Conservation (phyloP, 164 flowering plant species). For the Macadamia integrifolia region DNA sequence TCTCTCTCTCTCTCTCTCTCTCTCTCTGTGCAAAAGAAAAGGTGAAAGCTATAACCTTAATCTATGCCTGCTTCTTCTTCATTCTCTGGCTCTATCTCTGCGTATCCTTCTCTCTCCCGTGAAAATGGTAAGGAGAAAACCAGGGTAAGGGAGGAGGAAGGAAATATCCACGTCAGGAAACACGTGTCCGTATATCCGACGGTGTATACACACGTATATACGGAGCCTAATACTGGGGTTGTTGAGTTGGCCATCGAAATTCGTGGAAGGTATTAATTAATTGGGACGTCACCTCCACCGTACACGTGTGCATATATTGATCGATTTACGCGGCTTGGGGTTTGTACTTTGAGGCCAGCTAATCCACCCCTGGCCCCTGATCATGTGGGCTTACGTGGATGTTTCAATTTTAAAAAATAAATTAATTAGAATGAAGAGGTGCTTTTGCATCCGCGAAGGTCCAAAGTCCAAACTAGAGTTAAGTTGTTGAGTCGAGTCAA, state of each 20-base stretch:
- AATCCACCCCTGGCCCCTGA: constrained; percentile 23
- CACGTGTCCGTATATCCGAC: constrained; percentile 53
- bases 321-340: constrained; percentile 29
- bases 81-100: constrained; percentile 8
- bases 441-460: constrained; percentile 6
- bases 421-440: constrained; percentile 1
- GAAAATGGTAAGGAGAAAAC: constrained; percentile 10
- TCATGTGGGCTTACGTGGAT: constrained; percentile 70
- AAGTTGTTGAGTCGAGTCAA: too few species aligned
- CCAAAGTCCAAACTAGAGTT: too few species aligned
- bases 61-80: constrained; percentile 2
- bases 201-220: constrained; percentile 13
- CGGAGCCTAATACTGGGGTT: constrained; percentile 22
- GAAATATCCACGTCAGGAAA: constrained; percentile 67
- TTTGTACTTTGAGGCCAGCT: constrained; percentile 22
- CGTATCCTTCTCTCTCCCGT: constrained; percentile 3
- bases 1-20: too few species aligned
- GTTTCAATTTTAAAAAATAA: neutral
- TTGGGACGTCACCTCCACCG: constrained; percentile 29
- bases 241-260: constrained; percentile 57
- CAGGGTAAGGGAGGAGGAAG: constrained; percentile 16
- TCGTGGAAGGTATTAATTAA: constrained; percentile 29
- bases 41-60: neutral
- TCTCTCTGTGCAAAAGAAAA: neutral
- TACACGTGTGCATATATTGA: constrained; percentile 40